Evolutionary conservation across 2,329 filamentous ascomycete genomes (phyloP).

Genomic region (Onygenales sp.): DNA sequence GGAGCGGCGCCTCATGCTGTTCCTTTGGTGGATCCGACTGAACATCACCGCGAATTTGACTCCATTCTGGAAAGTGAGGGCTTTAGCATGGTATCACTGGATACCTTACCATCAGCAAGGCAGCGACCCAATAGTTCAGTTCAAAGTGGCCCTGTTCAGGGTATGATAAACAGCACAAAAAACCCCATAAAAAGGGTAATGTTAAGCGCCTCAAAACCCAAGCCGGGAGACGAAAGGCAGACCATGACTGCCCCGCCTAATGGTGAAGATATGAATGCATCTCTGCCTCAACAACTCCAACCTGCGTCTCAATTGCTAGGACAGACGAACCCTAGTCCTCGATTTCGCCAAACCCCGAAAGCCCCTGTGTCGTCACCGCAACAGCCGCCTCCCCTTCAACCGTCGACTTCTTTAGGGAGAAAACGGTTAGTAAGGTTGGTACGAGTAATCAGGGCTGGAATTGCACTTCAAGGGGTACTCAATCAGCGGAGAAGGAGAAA

Average conservation of each 20-base stretch:
- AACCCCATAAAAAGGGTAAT: conserved; percentile 8
- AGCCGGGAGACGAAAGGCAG: neutral
- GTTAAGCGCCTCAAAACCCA: conserved; percentile 4
- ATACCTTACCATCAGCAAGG: conserved; percentile 42
- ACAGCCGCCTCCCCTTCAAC: conserved; percentile 10
- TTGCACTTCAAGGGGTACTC: conserved; percentile 28
- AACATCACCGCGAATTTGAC: conserved; percentile 41
- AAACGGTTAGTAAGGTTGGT: conserved; percentile 20
- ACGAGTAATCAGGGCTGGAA: conserved; percentile 27
- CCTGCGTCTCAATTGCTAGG: neutral
- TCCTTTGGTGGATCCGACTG: conserved; percentile 23
- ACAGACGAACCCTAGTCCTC: neutral
- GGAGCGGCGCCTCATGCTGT: neutral
- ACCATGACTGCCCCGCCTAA: neutral
- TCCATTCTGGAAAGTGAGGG: conserved; percentile 49
- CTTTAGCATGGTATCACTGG: conserved; percentile 49
- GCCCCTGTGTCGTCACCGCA: conserved; percentile 5
- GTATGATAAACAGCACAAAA: neutral
- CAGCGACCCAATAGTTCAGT: conserved; percentile 30
- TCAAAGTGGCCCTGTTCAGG: neutral
- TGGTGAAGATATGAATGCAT: neutral
- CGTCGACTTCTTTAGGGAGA: conserved; percentile 7
- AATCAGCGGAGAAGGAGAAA: conserved; percentile 9
- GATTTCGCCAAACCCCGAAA: neutral
- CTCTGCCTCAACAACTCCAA: neutral